phyloP scores from a whole-genome alignment of 257 asterid species.

The Parsonsia alboflavescens region DNA sequence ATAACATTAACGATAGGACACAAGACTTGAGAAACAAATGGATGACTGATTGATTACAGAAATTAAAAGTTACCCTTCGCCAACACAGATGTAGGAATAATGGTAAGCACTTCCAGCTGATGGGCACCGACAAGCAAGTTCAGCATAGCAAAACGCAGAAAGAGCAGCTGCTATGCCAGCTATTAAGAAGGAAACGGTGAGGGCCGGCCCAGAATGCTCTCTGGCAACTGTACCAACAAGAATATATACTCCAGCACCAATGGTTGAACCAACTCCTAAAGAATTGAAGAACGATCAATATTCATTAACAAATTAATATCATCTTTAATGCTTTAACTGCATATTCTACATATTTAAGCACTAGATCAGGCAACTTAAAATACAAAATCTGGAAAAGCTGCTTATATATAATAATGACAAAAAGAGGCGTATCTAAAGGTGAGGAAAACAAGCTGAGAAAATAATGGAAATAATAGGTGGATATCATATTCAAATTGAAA shows the following conservation, averaged over 20 bases:
- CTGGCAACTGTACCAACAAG: conserved; percentile 96
- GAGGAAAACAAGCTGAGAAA: conserved; percentile 13
- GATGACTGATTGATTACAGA: neutral
- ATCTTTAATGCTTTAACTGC: neutral
- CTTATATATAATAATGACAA: too few species aligned
- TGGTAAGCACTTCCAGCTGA: conserved; percentile 99
- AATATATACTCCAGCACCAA: conserved; percentile 97
- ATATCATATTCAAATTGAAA: conserved; percentile 48
- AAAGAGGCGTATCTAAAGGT: too few species aligned
- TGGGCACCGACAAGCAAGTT: conserved; percentile 89
- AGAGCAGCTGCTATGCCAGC: conserved; percentile 98
- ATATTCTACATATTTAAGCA: neutral
- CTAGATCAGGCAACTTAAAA: neutral
- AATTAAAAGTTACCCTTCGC: conserved; percentile 63
- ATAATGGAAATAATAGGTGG: conserved; percentile 88
- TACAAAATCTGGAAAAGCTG: neutral
- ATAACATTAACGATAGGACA: neutral
- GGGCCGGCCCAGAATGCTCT: conserved; percentile 96
- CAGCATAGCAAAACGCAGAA: conserved; percentile 95
- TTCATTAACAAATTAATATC: neutral
- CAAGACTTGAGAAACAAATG: neutral
- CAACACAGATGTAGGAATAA: conserved; percentile 88
- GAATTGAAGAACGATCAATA: neutral
- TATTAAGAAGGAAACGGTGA: conserved; percentile 76
- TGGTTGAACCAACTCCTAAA: conserved; percentile 91